Percentiles rank a stretch among this genome's conserved stretches.
Conservation (phyloP, 768 basidiomycete genomes). For the Ramaria sp. region DNA sequence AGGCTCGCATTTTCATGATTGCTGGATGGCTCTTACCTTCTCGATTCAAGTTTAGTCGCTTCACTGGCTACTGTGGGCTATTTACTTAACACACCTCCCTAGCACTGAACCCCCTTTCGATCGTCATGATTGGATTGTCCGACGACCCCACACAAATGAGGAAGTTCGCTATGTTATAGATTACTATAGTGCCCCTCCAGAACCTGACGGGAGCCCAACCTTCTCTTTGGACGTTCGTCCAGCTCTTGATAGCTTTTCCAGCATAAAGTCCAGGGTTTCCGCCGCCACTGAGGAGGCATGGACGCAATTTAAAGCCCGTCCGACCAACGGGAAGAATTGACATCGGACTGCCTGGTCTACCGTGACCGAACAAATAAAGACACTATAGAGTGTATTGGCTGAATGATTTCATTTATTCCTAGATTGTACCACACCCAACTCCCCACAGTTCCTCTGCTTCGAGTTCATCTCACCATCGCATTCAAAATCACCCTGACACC, state of each 20-base stretch:
- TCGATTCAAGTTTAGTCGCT: conserved; percentile 54
- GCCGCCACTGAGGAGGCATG: conserved; percentile 64
- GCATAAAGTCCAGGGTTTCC: conserved; percentile 61
- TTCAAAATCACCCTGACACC: conserved; percentile 70
- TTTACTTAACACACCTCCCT: conserved; percentile 3
- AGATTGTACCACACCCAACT: not conserved
- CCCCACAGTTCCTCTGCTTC: not conserved
- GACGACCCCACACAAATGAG: conserved; percentile 64
- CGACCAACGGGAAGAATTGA: not conserved
- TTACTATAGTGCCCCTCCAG: conserved; percentile 90
- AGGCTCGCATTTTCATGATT: conserved; percentile 78
- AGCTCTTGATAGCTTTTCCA: conserved; percentile 76
- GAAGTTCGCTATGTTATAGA: conserved; percentile 96
- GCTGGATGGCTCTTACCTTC: conserved; percentile 86
- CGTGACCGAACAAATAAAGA: no score
- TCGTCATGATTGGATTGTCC: conserved; percentile 95
- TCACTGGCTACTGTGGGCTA: not conserved
- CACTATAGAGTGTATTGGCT: not conserved
- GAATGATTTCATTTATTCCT: not conserved
- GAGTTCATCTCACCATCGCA: conserved; percentile 25
- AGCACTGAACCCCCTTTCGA: conserved; percentile 94
- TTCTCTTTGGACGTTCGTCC: conserved; percentile 95
- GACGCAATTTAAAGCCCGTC: conserved; percentile 25
- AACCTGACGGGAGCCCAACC: conserved; percentile 85
- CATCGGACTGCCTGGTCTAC: not conserved